Conservation (phyloP, 1,284 basidiomycete species). For the Takashimella tepidaria region DNA sequence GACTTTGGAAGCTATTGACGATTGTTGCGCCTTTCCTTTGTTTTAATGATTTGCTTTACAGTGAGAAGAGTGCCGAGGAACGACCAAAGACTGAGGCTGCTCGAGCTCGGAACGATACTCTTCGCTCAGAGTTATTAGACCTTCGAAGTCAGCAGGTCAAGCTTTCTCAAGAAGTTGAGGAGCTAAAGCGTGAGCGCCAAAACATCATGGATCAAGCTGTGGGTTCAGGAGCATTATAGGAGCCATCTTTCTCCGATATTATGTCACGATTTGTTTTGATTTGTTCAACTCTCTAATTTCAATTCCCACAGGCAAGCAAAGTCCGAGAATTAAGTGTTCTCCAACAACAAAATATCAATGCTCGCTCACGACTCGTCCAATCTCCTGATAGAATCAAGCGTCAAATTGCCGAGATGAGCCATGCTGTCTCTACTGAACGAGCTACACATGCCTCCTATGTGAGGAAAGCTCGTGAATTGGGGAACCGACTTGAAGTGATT, state of each 20-base stretch:
- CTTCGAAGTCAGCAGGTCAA: constrained; percentile 58
- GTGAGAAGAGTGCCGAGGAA: constrained; percentile 63
- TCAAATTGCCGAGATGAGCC: constrained; percentile 66
- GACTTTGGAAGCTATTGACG: neutral
- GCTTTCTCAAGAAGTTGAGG: constrained; percentile 52
- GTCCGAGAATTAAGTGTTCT: constrained; percentile 22
- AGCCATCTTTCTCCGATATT: neutral
- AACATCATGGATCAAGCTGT: constrained; percentile 30
- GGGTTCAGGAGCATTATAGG: constrained; percentile 4
- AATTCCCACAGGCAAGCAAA: constrained; percentile 18
- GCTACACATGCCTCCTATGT: constrained; percentile 57
- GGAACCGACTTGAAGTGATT: constrained; percentile 64
- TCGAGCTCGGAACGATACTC: constrained; percentile 57
- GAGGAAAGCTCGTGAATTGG: constrained; percentile 66
- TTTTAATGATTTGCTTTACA: too few species aligned
- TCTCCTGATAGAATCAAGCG: constrained; percentile 79
- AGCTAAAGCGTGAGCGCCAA: constrained; percentile 58
- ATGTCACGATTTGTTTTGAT: neutral
- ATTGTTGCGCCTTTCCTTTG: neutral
- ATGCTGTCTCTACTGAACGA: constrained; percentile 59
- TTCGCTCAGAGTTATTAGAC: constrained; percentile 61
- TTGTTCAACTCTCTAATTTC: neutral
- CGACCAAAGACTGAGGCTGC: constrained; percentile 63
- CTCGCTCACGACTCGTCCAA: constrained; percentile 70
- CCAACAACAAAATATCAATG: constrained; percentile 52